Conservation (phyloP, 192 early-diverging fungal species). For the Paraglomus brasilianum region DNA sequence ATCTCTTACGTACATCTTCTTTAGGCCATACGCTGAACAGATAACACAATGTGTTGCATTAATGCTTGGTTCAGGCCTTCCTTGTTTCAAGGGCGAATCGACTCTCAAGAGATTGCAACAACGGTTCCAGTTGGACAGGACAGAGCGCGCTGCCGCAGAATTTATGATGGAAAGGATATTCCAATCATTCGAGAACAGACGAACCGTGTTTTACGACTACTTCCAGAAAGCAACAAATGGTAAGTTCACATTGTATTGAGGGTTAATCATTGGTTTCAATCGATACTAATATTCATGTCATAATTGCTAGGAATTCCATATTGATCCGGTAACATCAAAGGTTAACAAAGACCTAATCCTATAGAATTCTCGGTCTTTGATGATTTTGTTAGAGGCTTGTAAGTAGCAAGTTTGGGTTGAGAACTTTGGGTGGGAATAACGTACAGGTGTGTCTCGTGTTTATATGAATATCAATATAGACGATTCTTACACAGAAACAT, state of each 20-base stretch:
- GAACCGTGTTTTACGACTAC: conserved; percentile 78
- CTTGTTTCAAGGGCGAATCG: conserved; percentile 93
- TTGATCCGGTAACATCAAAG: no score
- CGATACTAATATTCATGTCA: no score
- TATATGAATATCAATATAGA: no score
- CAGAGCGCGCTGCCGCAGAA: conserved; percentile 88
- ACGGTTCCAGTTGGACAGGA: conserved; percentile 87
- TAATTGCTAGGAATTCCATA: no score
- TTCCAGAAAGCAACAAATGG: conserved; percentile 85
- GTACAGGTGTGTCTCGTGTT: no score
- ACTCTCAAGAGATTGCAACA: conserved; percentile 82
- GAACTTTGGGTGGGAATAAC: no score
- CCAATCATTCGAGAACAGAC: conserved; percentile 90
- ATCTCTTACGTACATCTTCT: neutral
- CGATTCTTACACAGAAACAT: no score
- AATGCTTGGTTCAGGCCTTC: conserved; percentile 95
- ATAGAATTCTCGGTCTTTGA: no score
- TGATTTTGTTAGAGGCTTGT: no score
- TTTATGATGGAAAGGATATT: conserved; percentile 91
- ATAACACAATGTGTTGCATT: conserved; percentile 86
- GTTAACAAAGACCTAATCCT: no score
- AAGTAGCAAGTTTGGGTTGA: no score
- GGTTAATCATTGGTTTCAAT: no score
- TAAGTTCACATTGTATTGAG: conserved; percentile 25
- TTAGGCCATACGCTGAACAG: conserved; percentile 84